Evolutionary conservation across 2,329 filamentous ascomycete species (phyloP).

Genomic region (Tetracladium maxilliforme): DNA sequence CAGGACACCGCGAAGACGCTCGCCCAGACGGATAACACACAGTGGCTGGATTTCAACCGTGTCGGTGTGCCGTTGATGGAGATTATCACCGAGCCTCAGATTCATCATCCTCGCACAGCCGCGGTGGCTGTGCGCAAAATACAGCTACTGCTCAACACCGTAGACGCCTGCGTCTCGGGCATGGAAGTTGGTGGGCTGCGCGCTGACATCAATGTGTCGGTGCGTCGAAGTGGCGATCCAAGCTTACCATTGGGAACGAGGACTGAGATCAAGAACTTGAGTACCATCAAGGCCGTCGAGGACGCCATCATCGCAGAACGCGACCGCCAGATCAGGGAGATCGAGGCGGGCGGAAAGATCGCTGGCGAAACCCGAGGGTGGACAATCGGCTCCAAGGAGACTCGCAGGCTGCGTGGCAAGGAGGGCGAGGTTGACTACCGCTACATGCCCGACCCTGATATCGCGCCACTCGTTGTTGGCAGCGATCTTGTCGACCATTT

Average conservation of each 20-base stretch:
- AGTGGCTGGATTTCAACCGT: slow-evolving; percentile 87
- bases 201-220: slow-evolving; percentile 91
- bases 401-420: slow-evolving; percentile 71
- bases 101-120: slow-evolving; percentile 76
- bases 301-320: slow-evolving; percentile 88
- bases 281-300: slow-evolving; percentile 87
- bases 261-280: slow-evolving; percentile 95
- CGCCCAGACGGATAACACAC: slow-evolving; percentile 54
- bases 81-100: slow-evolving; percentile 82
- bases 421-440: slow-evolving; percentile 96
- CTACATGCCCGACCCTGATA: slow-evolving; percentile 95
- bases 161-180: slow-evolving; percentile 75
- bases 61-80: slow-evolving; percentile 85
- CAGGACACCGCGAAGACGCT: slow-evolving; percentile 95
- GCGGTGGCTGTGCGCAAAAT: slow-evolving; percentile 83
- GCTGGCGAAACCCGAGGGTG: slow-evolving; percentile 86
- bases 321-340: slow-evolving; percentile 68
- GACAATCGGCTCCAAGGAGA: slow-evolving; percentile 74
- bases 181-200: slow-evolving; percentile 89
- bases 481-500: slow-evolving; percentile 54
- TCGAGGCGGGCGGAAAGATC: slow-evolving; percentile 61
- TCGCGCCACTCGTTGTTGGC: slow-evolving; percentile 65
- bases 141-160: slow-evolving; percentile 62
- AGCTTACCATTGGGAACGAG: slow-evolving; percentile 80
- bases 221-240: slow-evolving; percentile 45